Percentiles rank a stretch among this genome's conserved stretches.
Conservation (phyloP, 768 basidiomycete genomes). For the Kwoniella europaea region DNA sequence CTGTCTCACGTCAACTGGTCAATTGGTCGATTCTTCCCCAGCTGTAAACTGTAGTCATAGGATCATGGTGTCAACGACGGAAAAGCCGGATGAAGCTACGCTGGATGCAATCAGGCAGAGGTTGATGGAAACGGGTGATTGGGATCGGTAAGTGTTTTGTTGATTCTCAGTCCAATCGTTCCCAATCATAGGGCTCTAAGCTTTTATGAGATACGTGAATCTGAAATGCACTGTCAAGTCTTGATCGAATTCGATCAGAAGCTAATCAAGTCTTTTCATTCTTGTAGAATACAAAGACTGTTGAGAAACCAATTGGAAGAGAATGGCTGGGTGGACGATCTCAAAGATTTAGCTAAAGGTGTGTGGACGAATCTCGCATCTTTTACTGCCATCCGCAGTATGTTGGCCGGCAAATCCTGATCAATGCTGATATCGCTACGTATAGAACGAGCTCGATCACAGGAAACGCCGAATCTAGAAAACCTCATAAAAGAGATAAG, state of each 20-base stretch:
- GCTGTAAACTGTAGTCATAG: too few species aligned
- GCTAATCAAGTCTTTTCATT: neutral
- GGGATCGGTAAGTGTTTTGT: conserved; percentile 44
- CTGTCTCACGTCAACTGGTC: neutral
- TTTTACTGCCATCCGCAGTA: neutral
- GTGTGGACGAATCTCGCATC: neutral
- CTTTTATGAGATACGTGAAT: too few species aligned
- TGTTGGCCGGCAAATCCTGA: neutral
- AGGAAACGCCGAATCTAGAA: conserved; percentile 43
- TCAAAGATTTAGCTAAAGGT: conserved; percentile 53
- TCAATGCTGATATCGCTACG: neutral
- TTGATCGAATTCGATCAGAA: too few species aligned
- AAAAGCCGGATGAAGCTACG: conserved; percentile 29
- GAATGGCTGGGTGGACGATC: conserved; percentile 47
- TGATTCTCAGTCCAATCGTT: neutral
- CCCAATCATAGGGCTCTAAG: too few species aligned
- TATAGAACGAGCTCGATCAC: conserved; percentile 43
- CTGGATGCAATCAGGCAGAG: conserved; percentile 40
- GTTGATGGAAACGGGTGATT: conserved; percentile 50
- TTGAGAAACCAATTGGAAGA: conserved; percentile 39
- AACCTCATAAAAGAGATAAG: conserved; percentile 35
- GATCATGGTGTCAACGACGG: conserved; percentile 23
- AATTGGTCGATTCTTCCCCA: too few species aligned
- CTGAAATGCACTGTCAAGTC: too few species aligned
- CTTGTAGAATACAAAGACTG: conserved; percentile 37